Evolutionary conservation across 345 rosid genomes (phyloP).

Genomic region (Citrus unshiu): DNA sequence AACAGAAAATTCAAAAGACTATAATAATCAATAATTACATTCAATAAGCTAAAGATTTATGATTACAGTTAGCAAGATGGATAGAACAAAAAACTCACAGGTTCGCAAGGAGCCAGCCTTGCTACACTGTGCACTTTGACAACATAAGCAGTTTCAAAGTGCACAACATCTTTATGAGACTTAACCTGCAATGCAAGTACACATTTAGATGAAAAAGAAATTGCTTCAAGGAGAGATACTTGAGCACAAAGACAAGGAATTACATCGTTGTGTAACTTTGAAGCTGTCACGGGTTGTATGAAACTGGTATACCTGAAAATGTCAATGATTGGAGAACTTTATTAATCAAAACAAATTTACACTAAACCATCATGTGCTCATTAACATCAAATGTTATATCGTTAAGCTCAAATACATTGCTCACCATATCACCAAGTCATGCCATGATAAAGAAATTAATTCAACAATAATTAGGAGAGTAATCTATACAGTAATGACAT

Average conservation of each 20-base stretch:
- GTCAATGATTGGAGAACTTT: not conserved
- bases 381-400: not conserved
- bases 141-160: constrained; percentile 98
- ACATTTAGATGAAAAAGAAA: constrained; percentile 6
- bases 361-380: not conserved
- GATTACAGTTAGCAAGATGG: not conserved
- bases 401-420: not conserved
- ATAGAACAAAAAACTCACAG: constrained; percentile 47
- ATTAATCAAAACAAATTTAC: not conserved
- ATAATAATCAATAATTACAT: not conserved
- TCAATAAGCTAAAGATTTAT: not conserved
- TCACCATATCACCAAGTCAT: not conserved
- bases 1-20: not conserved
- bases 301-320: constrained; percentile 87
- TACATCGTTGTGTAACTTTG: constrained; percentile 89
- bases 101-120: constrained; percentile 72
- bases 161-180: constrained; percentile 79
- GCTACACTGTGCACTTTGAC: constrained; percentile 90
- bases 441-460: not conserved
- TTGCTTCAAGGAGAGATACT: not conserved
- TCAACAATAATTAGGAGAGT: not conserved
- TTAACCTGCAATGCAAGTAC: constrained; percentile 56
- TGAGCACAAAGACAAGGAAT: constrained; percentile 16
- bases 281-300: constrained; percentile 88
- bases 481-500: not conserved